Percentiles rank a stretch among this genome's conserved stretches.
Conservation (phyloP, 129 eudicot species). For the Scalesia atractyloides region DNA sequence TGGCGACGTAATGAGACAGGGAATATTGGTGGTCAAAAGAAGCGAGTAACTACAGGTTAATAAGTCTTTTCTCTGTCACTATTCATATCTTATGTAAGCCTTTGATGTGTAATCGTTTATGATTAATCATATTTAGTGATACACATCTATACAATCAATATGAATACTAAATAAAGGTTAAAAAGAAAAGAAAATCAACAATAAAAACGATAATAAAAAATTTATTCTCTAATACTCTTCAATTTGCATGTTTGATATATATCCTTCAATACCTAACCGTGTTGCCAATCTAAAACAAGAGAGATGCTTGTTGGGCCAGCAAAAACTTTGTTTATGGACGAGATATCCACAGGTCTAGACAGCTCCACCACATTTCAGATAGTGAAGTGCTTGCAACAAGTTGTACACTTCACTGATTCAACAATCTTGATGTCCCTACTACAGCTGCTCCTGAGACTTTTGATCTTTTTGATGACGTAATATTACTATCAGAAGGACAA, state of each 20-base stretch:
- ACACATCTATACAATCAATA: background rate
- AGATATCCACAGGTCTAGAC: slow-evolving; percentile 90
- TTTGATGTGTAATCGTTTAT: background rate
- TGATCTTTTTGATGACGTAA: slow-evolving; percentile 75
- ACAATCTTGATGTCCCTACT: slow-evolving; percentile 80
- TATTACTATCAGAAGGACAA: slow-evolving; percentile 80
- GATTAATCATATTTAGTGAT: background rate
- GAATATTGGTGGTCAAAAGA: slow-evolving; percentile 86
- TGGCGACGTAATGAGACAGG: slow-evolving; percentile 75
- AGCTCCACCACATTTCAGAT: slow-evolving; percentile 91
- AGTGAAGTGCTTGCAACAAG: slow-evolving; percentile 84
- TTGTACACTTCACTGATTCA: slow-evolving; percentile 68
- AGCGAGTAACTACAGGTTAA: slow-evolving; percentile 80
- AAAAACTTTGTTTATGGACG: slow-evolving; percentile 83
- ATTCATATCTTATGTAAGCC: background rate
- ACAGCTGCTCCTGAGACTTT: slow-evolving; percentile 93
- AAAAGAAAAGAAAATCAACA: background rate
- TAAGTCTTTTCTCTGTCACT: background rate
- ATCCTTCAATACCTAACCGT: background rate
- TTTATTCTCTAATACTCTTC: background rate
- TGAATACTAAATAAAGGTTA: background rate
- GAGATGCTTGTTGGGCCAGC: slow-evolving; percentile 96
- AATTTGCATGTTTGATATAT: background rate
- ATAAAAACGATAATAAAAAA: background rate
- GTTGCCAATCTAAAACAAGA: slow-evolving; percentile 38